Percentiles rank a stretch among this genome's conserved stretches.
Conservation (phyloP, 1,139 yeast species). For the Torulaspora pretoriensis region DNA sequence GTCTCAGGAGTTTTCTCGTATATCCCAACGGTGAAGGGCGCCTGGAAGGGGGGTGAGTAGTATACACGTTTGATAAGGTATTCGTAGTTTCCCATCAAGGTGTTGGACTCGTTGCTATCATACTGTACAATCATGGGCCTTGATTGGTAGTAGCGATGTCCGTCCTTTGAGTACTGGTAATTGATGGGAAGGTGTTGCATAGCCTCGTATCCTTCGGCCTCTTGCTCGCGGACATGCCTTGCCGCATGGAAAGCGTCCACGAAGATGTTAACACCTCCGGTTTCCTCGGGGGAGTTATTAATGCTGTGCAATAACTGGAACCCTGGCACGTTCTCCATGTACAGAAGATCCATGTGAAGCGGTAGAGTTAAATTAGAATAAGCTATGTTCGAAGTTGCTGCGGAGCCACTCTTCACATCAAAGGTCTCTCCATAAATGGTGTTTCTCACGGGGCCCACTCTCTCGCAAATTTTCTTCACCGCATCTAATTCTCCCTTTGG, state of each 20-base stretch:
- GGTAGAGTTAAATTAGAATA: slow-evolving; percentile 66
- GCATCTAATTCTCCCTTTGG: slow-evolving; percentile 41
- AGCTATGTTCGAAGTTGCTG: slow-evolving; percentile 66
- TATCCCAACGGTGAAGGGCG: slow-evolving; percentile 62
- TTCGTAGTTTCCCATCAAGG: slow-evolving; percentile 30
- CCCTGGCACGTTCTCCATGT: slow-evolving; percentile 84
- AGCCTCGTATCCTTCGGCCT: slow-evolving; percentile 63
- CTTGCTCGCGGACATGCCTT: slow-evolving; percentile 47
- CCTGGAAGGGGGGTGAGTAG: slow-evolving; percentile 85
- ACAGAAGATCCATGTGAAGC: slow-evolving; percentile 74
- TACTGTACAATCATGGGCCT: slow-evolving; percentile 67
- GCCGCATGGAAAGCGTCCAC: slow-evolving; percentile 76
- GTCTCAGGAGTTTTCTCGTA: slow-evolving; percentile 35
- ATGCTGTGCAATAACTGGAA: slow-evolving; percentile 67
- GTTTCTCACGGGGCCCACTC: slow-evolving; percentile 65
- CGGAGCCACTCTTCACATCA: slow-evolving; percentile 58
- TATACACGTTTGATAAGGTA: slow-evolving; percentile 55
- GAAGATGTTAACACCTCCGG: slow-evolving; percentile 56
- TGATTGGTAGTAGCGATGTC: slow-evolving; percentile 59
- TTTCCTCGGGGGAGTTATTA: slow-evolving; percentile 60
- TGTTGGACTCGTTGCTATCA: slow-evolving; percentile 34
- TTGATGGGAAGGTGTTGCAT: slow-evolving; percentile 62
- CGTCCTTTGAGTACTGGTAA: slow-evolving; percentile 63
- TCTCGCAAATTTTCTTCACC: slow-evolving; percentile 49
- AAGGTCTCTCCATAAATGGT: slow-evolving; percentile 75